Evolutionary conservation across 225 moss, liverwort and hornwort genomes (phyloP), one percentile per base, ranked within the genome.

Genomic region (Antitrichia curtipendula): DNA sequence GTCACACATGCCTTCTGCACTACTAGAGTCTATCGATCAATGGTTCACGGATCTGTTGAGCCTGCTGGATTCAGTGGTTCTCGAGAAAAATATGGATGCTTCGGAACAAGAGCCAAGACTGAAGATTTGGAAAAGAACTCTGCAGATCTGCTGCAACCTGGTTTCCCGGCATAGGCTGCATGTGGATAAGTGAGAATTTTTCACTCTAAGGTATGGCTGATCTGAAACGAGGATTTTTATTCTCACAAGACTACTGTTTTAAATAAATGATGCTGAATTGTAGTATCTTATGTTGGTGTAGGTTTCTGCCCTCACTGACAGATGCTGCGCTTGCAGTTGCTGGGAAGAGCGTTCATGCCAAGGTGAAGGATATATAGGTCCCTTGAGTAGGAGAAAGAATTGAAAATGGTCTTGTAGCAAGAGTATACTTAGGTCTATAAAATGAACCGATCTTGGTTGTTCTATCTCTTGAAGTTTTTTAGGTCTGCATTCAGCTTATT

Each of bases 141-240:
- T 97, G 41, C 96, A 96, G 77, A 96, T 97, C 69, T 97, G 96
- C 81, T 96, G 95, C 90, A 97, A 91, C 79, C 84, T 97, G 69
- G 94, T 97, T 57, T 95, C 95, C 12, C 95, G 96, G 64, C 96
- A 96, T 78, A 86, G 90, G 61, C 85, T 90, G 90, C 92, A 96
- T 80, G 92, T 97, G 43, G 94, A 96, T 75, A 97, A 94, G 95
- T 97, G 94, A 89, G 92, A 83, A 13, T 64, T 23, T 36, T 45
- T 7, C 29, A 21, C 38, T n/a, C n/a, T n/a, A n/a, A n/a, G n/a
- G n/a, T n/a, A n/a, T n/a, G n/a, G n/a, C 16, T 23, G 73, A 53
- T 53, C 32, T 54, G 17, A 77, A 41, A 23, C 8, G 38, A 43
- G 78, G 43, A 43, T 52, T 85, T 29, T 8, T 32, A 3, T 45